phyloP scores from a whole-genome alignment of 116 monocot genomes.

The Papilionanthe hybrid region DNA sequence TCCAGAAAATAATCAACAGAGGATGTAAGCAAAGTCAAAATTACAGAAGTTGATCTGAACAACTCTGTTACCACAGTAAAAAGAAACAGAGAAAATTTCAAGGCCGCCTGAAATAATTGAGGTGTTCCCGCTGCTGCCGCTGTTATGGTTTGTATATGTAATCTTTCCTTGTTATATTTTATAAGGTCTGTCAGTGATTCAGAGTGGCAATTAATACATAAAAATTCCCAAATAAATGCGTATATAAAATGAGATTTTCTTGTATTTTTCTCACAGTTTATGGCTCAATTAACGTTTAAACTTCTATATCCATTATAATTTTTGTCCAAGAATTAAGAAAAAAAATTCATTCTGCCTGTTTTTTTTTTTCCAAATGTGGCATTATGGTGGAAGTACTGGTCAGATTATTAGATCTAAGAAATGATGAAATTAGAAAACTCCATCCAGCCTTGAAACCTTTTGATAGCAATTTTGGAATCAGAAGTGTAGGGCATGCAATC shows the following conservation, averaged over 20 bases:
- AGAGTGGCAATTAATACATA: too few species aligned
- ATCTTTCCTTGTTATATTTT: too few species aligned
- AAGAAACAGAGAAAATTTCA: too few species aligned
- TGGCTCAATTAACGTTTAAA: not conserved
- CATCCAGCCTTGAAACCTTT: not conserved
- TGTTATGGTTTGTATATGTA: too few species aligned
- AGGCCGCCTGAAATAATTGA: too few species aligned
- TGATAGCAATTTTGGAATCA: not conserved
- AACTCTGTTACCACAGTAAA: too few species aligned
- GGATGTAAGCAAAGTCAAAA: not conserved
- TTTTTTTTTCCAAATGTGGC: slow-evolving; percentile 13
- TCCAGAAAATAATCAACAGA: slow-evolving; percentile 45
- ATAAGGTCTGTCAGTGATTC: too few species aligned
- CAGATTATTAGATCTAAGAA: too few species aligned
- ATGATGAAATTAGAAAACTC: too few species aligned
- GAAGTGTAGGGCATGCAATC: not conserved
- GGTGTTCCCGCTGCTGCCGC: too few species aligned
- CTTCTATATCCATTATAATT: not conserved
- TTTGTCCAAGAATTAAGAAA: not conserved
- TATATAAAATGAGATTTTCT: not conserved
- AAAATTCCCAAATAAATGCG: too few species aligned
- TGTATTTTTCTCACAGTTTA: not conserved
- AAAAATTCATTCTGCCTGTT: not conserved
- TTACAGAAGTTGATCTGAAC: not conserved
- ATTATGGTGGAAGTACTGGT: too few species aligned